Evolutionary conservation across 495 filamentous ascomycete genomes (phyloP), one percentile per base, ranked within the genome.

Genomic region (Aspergillus indologenus): DNA sequence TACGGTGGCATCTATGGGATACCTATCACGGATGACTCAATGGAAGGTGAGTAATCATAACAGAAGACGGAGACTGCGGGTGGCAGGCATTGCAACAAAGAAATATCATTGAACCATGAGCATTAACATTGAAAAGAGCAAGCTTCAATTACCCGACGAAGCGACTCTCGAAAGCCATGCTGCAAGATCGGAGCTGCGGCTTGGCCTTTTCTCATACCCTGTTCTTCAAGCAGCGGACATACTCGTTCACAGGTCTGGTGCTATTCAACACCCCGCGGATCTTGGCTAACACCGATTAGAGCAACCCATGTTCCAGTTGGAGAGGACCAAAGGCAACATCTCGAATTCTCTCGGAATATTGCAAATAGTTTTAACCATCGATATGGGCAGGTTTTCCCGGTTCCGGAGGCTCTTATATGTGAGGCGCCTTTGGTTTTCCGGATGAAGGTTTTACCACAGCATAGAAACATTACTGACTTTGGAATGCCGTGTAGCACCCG

Each of bases 241-340:
- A 46, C 82, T 98, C 22, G 79, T 96, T 15, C 90, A 98, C 68
- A 79, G 86, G 87, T 90, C 66, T 26, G 70, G 43, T 43, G 20
- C 46, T 31, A 54, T 31, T 45, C 50, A 29, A 50, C 54, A 21
- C 61, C 22, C 45, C 60, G 45, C 45, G 44, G 17, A 31, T 19
- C 3, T 15, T 45, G 69, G 44, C 74, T 71, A 51, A 64, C 40
- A 47, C 42, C 14, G 31, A 17, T 23, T 61, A 87, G 88, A 42
- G 85, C 93, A 43, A 98, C 95, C 0, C 92, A 96, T 79, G 94
- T 98, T 52, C 94, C 94, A 42, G 93, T 98, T 2, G 94, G 94
- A 29, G 89, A 92, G 60, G 94, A 98, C 68, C 94, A 98, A 73
- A 76, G 74, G 50, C 94, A 98, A 67, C 94, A 98, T 71, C 81